Conservation (phyloP, 345 rosid genomes). For the Arabis alpina region DNA sequence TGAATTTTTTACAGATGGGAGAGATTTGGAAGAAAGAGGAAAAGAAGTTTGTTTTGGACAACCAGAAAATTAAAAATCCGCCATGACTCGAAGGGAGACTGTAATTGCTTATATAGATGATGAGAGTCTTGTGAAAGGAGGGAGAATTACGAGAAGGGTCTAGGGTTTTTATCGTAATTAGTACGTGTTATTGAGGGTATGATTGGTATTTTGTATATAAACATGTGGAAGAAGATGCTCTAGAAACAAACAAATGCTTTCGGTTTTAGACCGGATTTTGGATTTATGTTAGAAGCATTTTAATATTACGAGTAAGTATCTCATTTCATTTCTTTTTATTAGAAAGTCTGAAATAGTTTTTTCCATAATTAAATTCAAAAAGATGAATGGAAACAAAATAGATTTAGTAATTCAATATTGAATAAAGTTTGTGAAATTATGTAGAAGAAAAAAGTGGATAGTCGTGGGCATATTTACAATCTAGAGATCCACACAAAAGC, state of each 20-base stretch:
- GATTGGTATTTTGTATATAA: not conserved
- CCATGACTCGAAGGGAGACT: slow-evolving; percentile 31
- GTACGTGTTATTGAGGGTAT: not conserved
- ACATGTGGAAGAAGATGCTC: not conserved
- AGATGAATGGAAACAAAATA: not conserved
- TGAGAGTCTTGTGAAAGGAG: slow-evolving; percentile 26
- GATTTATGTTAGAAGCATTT: not conserved
- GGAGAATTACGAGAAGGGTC: slow-evolving; percentile 40
- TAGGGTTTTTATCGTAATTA: slow-evolving; percentile 19
- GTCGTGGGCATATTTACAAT: slow-evolving; percentile 27
- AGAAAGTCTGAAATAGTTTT: not conserved
- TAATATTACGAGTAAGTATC: not conserved
- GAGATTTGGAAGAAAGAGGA: slow-evolving; percentile 7
- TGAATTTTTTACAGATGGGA: slow-evolving; percentile 21
- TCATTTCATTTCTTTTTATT: too few relatives aligned
- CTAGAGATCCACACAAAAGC: slow-evolving; percentile 22
- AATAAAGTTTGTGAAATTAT: not conserved
- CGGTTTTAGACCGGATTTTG: not conserved
- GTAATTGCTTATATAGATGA: slow-evolving; percentile 40
- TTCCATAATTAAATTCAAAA: not conserved
- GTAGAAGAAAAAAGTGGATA: not conserved
- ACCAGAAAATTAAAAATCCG: slow-evolving; percentile 35
- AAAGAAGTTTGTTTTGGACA: slow-evolving; percentile 22
- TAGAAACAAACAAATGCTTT: not conserved
- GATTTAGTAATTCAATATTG: not conserved